Conservation (phyloP, 1,284 basidiomycete species). For the Cerioporus squamosus region DNA sequence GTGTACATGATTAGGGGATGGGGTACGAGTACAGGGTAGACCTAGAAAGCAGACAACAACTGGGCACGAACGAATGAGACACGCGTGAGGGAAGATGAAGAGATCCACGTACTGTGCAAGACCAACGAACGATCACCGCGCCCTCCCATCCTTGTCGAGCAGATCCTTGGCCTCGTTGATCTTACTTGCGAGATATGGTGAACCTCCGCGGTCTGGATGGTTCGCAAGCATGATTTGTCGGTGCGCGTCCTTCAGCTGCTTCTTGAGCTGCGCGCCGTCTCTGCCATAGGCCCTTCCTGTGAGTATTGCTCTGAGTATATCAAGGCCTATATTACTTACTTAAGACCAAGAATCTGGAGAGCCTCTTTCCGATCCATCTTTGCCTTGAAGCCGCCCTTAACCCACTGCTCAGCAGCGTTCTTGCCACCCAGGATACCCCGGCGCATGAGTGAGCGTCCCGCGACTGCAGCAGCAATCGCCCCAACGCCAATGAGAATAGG, state of each 20-base stretch:
- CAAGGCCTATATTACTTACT: constrained; percentile 51
- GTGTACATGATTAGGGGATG: constrained; percentile 27
- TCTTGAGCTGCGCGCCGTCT: constrained; percentile 75
- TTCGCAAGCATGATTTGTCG: constrained; percentile 93
- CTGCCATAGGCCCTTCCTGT: constrained; percentile 42
- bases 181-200: constrained; percentile 97
- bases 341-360: constrained; percentile 89
- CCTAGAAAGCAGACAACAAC: constrained; percentile 5
- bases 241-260: constrained; percentile 87
- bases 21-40: constrained; percentile 18
- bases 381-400: constrained; percentile 91
- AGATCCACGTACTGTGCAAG: constrained; percentile 7
- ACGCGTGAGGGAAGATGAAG: background rate
- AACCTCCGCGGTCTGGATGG: constrained; percentile 95
- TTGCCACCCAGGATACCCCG: constrained; percentile 60
- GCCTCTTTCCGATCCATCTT: constrained; percentile 98
- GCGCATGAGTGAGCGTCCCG: constrained; percentile 71
- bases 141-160: constrained; percentile 69
- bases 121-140: constrained; percentile 35
- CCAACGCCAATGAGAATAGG: constrained; percentile 79
- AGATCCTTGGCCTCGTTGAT: constrained; percentile 93
- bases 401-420: constrained; percentile 82
- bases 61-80: background rate
- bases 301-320: no score
- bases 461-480: constrained; percentile 80